Conservation (phyloP, 805 yeast genomes). For the Metschnikowia bowlesiae region DNA sequence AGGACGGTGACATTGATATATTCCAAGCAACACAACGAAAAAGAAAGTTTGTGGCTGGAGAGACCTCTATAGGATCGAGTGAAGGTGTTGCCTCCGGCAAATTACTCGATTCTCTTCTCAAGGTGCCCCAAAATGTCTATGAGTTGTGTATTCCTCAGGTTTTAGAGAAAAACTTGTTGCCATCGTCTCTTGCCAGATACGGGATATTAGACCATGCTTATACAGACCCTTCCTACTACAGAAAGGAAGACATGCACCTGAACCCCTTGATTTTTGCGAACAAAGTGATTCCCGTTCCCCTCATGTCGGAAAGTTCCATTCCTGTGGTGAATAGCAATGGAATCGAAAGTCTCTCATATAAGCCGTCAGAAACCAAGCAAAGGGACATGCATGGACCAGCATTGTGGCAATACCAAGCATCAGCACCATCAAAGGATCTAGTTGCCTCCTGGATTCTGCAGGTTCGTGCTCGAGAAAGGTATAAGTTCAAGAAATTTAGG, state of each 20-base stretch:
- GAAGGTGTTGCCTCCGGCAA: constrained; percentile 6
- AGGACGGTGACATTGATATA: constrained; percentile 8
- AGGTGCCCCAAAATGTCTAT: constrained; percentile 11
- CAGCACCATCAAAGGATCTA: constrained; percentile 46
- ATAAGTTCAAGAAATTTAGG: constrained; percentile 16
- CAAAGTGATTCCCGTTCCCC: constrained; percentile 47
- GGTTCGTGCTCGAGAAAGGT: constrained; percentile 10
- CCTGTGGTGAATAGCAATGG: not conserved
- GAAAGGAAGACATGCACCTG: constrained; percentile 47
- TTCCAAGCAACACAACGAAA: constrained; percentile 12
- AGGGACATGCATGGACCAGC: not conserved
- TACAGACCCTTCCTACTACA: constrained; percentile 59
- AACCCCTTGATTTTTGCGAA: constrained; percentile 66
- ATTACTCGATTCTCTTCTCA: constrained; percentile 6
- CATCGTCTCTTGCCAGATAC: constrained; percentile 33
- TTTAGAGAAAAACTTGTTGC: constrained; percentile 15
- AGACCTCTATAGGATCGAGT: not conserved
- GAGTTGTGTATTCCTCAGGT: constrained; percentile 21
- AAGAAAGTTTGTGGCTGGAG: not conserved
- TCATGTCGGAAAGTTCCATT: constrained; percentile 22
- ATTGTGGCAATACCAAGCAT: constrained; percentile 42
- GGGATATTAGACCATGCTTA: constrained; percentile 53
- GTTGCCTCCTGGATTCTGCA: constrained; percentile 33
- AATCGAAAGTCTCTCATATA: not conserved
- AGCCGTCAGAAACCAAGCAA: not conserved